Percentiles rank a stretch among this genome's conserved stretches.
phyloP scores from a whole-genome alignment of 2,329 filamentous ascomycete genomes.

The Beauveria sp. region DNA sequence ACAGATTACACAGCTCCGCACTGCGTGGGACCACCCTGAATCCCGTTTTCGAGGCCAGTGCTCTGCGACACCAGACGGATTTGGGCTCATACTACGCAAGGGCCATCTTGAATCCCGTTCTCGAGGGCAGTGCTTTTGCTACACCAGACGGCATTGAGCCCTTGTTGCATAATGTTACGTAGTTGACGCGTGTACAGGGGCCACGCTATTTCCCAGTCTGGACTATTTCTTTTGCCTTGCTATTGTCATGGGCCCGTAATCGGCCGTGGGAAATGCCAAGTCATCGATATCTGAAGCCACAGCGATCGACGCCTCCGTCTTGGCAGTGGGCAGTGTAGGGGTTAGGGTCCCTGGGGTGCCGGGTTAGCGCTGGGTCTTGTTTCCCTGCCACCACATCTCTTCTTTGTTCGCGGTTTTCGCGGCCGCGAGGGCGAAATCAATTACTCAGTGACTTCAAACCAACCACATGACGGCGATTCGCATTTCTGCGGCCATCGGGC shows the following conservation, averaged over 20 bases:
- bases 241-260: too few relatives aligned
- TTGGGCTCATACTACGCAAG: background rate
- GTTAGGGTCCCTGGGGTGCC: too few relatives aligned
- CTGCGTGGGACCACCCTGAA: background rate
- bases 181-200: constrained; percentile 6
- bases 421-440: background rate
- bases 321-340: too few relatives aligned
- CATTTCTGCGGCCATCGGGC: constrained; percentile 2
- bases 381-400: too few relatives aligned
- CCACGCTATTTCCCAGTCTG: background rate
- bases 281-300: constrained; percentile 8
- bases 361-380: too few relatives aligned
- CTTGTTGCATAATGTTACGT: constrained; percentile 5
- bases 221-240: background rate
- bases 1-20: background rate
- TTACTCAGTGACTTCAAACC: background rate
- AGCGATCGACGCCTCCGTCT: constrained; percentile 1
- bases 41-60: background rate
- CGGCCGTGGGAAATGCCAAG: too few relatives aligned
- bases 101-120: background rate
- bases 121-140: background rate
- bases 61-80: background rate
- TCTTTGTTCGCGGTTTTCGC: too few relatives aligned
- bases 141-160: background rate
- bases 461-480: background rate